Conservation (phyloP, 2,329 filamentous ascomycete genomes). For the Fusarium odoratissimum region DNA sequence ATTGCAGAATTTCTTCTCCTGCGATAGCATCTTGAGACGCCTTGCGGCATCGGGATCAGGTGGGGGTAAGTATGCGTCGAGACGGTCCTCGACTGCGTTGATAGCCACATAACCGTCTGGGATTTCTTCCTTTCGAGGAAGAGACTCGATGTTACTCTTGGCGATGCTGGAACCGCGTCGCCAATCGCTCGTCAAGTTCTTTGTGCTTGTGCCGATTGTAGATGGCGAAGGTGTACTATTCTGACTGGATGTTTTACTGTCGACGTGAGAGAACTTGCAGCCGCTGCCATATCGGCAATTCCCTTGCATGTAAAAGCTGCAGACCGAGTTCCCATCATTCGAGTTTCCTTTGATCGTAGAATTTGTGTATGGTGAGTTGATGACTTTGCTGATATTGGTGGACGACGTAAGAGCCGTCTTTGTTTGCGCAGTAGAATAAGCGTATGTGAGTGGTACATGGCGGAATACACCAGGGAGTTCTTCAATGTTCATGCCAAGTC, state of each 20-base stretch:
- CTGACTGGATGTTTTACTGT: conserved; percentile 25
- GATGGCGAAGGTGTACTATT: conserved; percentile 22
- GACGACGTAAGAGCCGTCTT: conserved; percentile 3
- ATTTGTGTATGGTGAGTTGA: background rate
- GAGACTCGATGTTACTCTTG: conserved; percentile 17
- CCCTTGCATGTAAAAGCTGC: conserved; percentile 33
- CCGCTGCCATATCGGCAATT: conserved; percentile 41
- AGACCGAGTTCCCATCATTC: conserved; percentile 20
- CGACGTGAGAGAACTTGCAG: conserved; percentile 32
- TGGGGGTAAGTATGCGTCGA: conserved; percentile 26
- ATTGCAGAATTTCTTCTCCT: conserved; percentile 36
- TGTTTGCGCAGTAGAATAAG: background rate
- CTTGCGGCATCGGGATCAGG: conserved; percentile 14
- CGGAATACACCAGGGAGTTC: conserved; percentile 66
- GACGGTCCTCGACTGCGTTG: conserved; percentile 31
- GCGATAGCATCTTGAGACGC: conserved; percentile 27
- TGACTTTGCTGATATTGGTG: background rate
- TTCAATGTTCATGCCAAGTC: conserved; percentile 61
- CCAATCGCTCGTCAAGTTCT: conserved; percentile 7
- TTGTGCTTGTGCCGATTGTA: conserved; percentile 12
- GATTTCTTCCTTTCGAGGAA: conserved; percentile 31
- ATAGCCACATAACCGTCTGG: conserved; percentile 27
- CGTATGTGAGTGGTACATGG: conserved; percentile 48
- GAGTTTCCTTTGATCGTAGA: background rate
- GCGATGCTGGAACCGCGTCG: background rate